phyloP scores from a whole-genome alignment of 768 basidiomycete species.

The Thelephora aurantiotincta region DNA sequence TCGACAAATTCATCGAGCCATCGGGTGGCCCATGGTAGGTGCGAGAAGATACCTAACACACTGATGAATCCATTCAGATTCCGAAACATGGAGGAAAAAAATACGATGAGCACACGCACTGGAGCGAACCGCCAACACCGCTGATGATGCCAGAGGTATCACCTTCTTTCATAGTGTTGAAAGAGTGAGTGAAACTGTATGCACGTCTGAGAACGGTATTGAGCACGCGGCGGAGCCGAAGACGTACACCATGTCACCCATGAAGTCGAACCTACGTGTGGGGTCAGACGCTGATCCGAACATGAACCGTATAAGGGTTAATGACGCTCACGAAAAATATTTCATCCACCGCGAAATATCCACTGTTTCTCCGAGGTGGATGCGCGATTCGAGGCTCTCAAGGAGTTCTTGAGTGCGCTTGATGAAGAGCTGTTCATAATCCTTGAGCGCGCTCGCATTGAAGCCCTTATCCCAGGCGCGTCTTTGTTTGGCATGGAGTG shows the following conservation, averaged over 20 bases:
- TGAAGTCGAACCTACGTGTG: conserved; percentile 26
- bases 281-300: neutral
- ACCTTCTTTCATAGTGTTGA: conserved; percentile 13
- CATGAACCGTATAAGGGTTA: neutral
- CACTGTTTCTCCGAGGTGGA: conserved; percentile 10
- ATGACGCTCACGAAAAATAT: conserved; percentile 22
- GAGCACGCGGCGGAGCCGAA: neutral
- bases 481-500: conserved; percentile 25
- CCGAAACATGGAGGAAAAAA: neutral
- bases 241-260: conserved; percentile 32
- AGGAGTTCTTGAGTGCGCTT: conserved; percentile 19
- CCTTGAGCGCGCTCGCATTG: conserved; percentile 25
- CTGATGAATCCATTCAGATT: neutral
- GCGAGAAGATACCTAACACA: neutral
- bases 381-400: neutral
- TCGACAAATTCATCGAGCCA: neutral
- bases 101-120: neutral
- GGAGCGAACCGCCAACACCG: neutral
- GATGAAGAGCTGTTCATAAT: conserved; percentile 24
- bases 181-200: conserved; percentile 15
- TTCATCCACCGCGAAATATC: conserved; percentile 21
- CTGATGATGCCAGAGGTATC: neutral
- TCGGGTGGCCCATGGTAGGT: neutral
- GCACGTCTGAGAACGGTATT: neutral
- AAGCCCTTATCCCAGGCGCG: conserved; percentile 30